Evolutionary conservation across 257 asterid species (phyloP), one percentile per base, ranked within the genome.

Genomic region (Echium plantagineum): DNA sequence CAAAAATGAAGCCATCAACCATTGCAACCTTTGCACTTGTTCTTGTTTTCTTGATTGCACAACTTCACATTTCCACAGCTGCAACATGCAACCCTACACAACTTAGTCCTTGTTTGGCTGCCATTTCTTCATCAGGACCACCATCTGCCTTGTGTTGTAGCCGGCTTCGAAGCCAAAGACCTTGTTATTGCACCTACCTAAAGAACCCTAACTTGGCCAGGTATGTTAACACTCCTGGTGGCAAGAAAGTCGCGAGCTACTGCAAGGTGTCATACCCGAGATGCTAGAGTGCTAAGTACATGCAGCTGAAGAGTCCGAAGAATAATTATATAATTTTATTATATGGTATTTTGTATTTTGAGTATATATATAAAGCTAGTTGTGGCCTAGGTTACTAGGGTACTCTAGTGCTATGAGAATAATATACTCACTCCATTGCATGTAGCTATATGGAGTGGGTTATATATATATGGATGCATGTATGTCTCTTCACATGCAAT

Each of bases 121-220:
- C 67, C 0, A 58, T 74, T 54, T 3, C 53, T 0, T 30, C 60
- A 5, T 6, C 26, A 0, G 4, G 9, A 0, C 54, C 63, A 15
- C 76, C 76, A 8, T 47, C 74, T 6, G 2, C 9, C 0, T 21
- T 18, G 2, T 74, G 79, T 35, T 74, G 79, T 53, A n/a, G 30
- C 19, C 63, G 61, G 35, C 60, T 74, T 56, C 57, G 17, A 26
- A 67, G 67, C 35, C 76, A 75, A 24, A 28, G 20, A 52, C 76
- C 80, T 31, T 75, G 76, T 62, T 67, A 70, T 49, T 75, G 80
- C 47, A 62, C 71, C 17, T 75, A 63, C 31, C 12, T 60, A 9
- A 60, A 22, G 17, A 38, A 71, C 53, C 80, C 76, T 7, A 66
- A 9, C 9, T 60, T 63, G 6, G 13, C 21, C 2, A 71, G 55